Percentiles rank a stretch among this genome's conserved stretches.
Conservation (phyloP, 371 early-diverging fungal genomes). For the Amoeboaphelidium occidentale region DNA sequence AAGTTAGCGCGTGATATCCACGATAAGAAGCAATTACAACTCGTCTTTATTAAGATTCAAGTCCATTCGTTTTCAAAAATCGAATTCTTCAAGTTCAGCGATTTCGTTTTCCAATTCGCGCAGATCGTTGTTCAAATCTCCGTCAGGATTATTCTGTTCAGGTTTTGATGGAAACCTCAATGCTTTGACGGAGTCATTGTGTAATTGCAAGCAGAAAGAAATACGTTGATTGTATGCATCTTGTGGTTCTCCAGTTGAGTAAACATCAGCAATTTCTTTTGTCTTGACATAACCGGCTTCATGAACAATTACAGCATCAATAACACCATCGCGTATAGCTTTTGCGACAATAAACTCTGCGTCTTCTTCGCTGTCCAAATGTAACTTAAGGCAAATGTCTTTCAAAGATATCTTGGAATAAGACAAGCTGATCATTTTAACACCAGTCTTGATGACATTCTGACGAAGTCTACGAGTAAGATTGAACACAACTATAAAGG, state of each 20-base stretch:
- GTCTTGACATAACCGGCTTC: constrained; percentile 73
- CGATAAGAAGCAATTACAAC: no score
- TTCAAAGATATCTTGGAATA: constrained; percentile 86
- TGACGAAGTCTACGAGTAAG: constrained; percentile 45
- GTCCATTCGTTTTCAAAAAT: no score
- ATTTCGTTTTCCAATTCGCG: neutral
- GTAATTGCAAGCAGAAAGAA: constrained; percentile 75
- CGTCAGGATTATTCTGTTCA: neutral
- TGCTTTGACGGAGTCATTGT: constrained; percentile 77
- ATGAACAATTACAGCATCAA: constrained; percentile 84
- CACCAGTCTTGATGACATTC: constrained; percentile 94
- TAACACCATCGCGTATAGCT: constrained; percentile 93
- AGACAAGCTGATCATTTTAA: constrained; percentile 76
- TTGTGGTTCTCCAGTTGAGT: constrained; percentile 86
- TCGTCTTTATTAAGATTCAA: no score
- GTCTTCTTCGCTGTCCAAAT: constrained; percentile 87
- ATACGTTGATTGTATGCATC: constrained; percentile 80
- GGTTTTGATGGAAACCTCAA: neutral
- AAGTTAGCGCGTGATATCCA: no score
- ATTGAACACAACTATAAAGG: neutral
- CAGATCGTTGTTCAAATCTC: neutral
- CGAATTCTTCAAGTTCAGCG: neutral
- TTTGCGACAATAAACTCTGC: constrained; percentile 95
- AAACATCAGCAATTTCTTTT: constrained; percentile 77
- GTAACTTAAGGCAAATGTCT: constrained; percentile 84